Evolutionary conservation across 2,329 filamentous ascomycete genomes (phyloP).

Genomic region (Aspergillus novofumigatus): DNA sequence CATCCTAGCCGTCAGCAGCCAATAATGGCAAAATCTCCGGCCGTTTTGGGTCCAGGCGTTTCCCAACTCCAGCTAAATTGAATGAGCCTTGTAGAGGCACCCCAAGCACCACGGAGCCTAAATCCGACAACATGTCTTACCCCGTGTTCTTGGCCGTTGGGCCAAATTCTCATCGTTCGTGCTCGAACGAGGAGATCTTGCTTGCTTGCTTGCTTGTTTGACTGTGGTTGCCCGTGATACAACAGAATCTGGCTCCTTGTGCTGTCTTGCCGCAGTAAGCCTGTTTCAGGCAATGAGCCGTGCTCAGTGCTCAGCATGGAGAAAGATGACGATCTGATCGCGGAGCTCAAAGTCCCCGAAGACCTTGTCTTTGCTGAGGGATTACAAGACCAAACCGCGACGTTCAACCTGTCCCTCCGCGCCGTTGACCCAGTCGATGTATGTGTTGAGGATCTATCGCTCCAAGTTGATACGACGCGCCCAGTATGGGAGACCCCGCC

Average conservation of each 20-base stretch:
- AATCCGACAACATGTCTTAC: neutral
- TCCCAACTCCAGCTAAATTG: neutral
- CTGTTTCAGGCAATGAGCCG: neutral
- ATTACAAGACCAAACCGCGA: conserved; percentile 8
- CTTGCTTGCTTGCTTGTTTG: neutral
- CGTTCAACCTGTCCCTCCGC: conserved; percentile 36
- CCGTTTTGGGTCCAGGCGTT: neutral
- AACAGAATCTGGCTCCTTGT: neutral
- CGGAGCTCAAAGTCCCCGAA: conserved; percentile 6
- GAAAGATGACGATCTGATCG: neutral
- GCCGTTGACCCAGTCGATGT: conserved; percentile 40
- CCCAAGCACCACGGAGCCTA: neutral
- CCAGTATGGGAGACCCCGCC: conserved; percentile 31
- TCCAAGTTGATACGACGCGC: conserved; percentile 30
- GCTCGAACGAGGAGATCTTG: neutral
- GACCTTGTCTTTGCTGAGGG: conserved; percentile 2
- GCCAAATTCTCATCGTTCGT: neutral
- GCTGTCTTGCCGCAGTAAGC: neutral
- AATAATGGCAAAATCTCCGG: neutral
- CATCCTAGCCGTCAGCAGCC: neutral
- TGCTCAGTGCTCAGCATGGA: neutral
- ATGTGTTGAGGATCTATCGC: conserved; percentile 29
- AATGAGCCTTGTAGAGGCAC: neutral
- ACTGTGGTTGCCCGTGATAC: neutral
- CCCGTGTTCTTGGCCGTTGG: neutral